phyloP scores from a whole-genome alignment of 805 yeast species.

The Yamadazyma sp. region DNA sequence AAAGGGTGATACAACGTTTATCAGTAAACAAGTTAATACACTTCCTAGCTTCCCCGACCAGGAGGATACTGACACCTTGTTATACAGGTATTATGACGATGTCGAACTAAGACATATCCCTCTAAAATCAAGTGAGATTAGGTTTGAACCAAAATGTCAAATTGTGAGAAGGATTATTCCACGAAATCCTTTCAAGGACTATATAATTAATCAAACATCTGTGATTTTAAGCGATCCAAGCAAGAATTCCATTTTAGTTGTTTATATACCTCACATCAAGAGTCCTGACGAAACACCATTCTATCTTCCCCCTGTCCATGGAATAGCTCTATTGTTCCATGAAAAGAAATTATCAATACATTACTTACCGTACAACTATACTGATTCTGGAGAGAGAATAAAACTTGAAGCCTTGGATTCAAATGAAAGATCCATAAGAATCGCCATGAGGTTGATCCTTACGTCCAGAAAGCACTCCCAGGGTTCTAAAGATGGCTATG shows the following conservation, averaged over 20 bases:
- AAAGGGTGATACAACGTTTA: constrained; percentile 30
- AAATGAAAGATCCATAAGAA: constrained; percentile 69
- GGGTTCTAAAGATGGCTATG: constrained; percentile 83
- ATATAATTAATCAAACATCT: constrained; percentile 83
- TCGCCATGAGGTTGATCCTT: constrained; percentile 74
- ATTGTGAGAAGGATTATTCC: constrained; percentile 88
- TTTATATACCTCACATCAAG: constrained; percentile 76
- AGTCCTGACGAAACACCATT: constrained; percentile 68
- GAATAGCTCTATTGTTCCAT: constrained; percentile 67
- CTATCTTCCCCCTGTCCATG: constrained; percentile 82
- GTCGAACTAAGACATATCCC: constrained; percentile 31
- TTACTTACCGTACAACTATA: constrained; percentile 59
- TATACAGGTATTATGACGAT: constrained; percentile 37
- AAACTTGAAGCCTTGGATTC: constrained; percentile 35
- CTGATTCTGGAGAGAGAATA: constrained; percentile 15
- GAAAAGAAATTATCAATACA: constrained; percentile 61
- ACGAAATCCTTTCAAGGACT: constrained; percentile 84
- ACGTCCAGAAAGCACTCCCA: constrained; percentile 81
- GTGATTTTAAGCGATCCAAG: constrained; percentile 34
- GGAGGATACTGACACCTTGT: constrained; percentile 20
- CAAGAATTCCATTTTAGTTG: constrained; percentile 51
- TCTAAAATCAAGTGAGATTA: constrained; percentile 20
- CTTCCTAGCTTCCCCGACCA: constrained; percentile 36
- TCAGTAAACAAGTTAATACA: constrained; percentile 24
- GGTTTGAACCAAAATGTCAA: constrained; percentile 41